Evolutionary conservation across 306 rosid species (phyloP).

Genomic region (Cicer arietinum): DNA sequence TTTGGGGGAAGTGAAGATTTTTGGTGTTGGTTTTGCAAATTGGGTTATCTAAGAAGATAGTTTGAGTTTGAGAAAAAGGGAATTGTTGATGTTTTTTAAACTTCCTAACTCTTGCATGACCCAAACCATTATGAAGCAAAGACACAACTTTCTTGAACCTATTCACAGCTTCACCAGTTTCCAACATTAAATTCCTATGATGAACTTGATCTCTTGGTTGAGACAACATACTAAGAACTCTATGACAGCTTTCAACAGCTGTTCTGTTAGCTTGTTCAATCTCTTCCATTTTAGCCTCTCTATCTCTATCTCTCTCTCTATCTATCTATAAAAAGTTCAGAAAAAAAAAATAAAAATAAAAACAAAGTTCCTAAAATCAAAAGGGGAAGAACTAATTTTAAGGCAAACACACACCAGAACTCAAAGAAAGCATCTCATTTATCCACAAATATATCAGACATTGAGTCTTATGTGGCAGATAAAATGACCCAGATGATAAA

Average conservation of each 20-base stretch:
- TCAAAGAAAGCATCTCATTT: slow-evolving; percentile 33
- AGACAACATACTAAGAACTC: slow-evolving; percentile 70
- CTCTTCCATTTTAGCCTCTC: slow-evolving; percentile 63
- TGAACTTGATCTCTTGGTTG: slow-evolving; percentile 74
- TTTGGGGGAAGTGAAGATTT: slow-evolving; percentile 55
- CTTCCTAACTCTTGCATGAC: slow-evolving; percentile 90
- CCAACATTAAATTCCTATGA: slow-evolving; percentile 62
- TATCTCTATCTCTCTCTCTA: not conserved
- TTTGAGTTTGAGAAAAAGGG: slow-evolving; percentile 70
- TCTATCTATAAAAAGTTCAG: slow-evolving; percentile 32
- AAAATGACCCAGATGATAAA: slow-evolving; percentile 48
- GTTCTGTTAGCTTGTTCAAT: slow-evolving; percentile 84
- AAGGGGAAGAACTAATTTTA: slow-evolving; percentile 38
- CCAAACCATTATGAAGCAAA: slow-evolving; percentile 71
- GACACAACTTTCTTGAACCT: slow-evolving; percentile 92
- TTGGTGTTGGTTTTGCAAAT: slow-evolving; percentile 51
- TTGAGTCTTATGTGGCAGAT: slow-evolving; percentile 46
- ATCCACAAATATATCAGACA: slow-evolving; percentile 47
- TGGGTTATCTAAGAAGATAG: slow-evolving; percentile 73
- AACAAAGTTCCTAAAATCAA: slow-evolving; percentile 39
- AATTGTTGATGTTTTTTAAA: slow-evolving; percentile 54
- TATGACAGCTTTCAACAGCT: slow-evolving; percentile 84
- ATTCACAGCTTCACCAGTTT: slow-evolving; percentile 83
- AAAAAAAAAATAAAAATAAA: not conserved
- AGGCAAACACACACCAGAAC: slow-evolving; percentile 40